phyloP scores from a whole-genome alignment of 306 rosid genomes.

The Trichosanthes truncata region DNA sequence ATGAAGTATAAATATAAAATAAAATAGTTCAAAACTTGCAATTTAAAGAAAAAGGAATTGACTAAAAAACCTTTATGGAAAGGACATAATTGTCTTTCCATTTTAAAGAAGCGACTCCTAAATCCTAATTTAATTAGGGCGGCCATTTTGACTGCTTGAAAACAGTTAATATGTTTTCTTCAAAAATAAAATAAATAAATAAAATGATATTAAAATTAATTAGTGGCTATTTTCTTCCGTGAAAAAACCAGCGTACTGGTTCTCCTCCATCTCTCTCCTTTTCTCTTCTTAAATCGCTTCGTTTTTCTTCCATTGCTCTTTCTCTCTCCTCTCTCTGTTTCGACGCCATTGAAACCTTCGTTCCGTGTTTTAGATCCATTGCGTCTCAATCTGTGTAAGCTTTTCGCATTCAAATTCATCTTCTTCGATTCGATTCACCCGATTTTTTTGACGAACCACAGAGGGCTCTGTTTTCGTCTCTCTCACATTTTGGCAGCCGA shows the following conservation, averaged over 20 bases:
- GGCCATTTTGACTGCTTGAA: background rate
- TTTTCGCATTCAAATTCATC: background rate
- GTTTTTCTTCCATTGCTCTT: background rate
- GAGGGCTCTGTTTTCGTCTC: background rate
- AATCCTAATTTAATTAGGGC: background rate
- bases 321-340: background rate
- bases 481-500: background rate
- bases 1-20: too few species aligned
- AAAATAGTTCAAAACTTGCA: too few species aligned
- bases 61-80: background rate
- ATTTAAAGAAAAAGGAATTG: background rate
- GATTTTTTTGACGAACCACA: background rate
- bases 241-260: conserved; percentile 10
- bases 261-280: background rate
- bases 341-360: conserved; percentile 24
- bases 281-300: background rate
- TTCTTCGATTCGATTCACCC: background rate
- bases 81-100: background rate
- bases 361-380: background rate
- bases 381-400: background rate
- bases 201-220: background rate
- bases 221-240: conserved; percentile 13
- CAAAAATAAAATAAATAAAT: background rate
- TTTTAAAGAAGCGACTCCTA: background rate
- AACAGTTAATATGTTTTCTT: background rate